Conservation (phyloP, 306 rosid species). For the Cicer arietinum region DNA sequence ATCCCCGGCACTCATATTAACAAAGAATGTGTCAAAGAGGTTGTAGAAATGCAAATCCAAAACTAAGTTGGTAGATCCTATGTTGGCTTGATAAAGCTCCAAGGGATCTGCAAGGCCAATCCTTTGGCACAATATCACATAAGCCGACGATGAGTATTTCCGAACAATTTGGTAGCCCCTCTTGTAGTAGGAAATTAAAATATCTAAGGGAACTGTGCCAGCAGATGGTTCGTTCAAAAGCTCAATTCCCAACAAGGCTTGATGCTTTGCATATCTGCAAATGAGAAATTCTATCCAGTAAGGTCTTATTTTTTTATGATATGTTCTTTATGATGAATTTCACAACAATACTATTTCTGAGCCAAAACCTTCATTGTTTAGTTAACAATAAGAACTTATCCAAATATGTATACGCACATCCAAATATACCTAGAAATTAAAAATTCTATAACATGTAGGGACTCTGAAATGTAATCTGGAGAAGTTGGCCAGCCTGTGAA, state of each 20-base stretch:
- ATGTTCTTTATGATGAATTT: conserved; percentile 28
- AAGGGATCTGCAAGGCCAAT: conserved; percentile 84
- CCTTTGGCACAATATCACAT: conserved; percentile 91
- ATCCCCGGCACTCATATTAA: conserved; percentile 70
- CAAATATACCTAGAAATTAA: conserved; percentile 75
- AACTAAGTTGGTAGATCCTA: conserved; percentile 51
- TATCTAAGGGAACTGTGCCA: conserved; percentile 67
- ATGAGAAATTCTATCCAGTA: conserved; percentile 33
- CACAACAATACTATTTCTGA: neutral
- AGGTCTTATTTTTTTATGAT: neutral
- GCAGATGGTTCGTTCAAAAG: conserved; percentile 91
- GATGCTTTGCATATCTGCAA: conserved; percentile 75
- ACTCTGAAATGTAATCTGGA: conserved; percentile 63
- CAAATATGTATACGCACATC: conserved; percentile 16
- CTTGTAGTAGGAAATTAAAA: conserved; percentile 68
- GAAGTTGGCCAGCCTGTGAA: conserved; percentile 71
- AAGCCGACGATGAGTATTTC: conserved; percentile 70
- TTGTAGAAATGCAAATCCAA: conserved; percentile 60
- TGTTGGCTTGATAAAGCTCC: conserved; percentile 81
- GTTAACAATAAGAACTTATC: conserved; percentile 1
- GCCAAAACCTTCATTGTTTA: too few relatives aligned
- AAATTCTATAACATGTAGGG: conserved; percentile 80
- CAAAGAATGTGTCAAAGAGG: conserved; percentile 75
- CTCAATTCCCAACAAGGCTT: conserved; percentile 87
- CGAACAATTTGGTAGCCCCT: conserved; percentile 84